phyloP scores from a whole-genome alignment of 2,329 filamentous ascomycete species.

The Teratosphaeria viscida region DNA sequence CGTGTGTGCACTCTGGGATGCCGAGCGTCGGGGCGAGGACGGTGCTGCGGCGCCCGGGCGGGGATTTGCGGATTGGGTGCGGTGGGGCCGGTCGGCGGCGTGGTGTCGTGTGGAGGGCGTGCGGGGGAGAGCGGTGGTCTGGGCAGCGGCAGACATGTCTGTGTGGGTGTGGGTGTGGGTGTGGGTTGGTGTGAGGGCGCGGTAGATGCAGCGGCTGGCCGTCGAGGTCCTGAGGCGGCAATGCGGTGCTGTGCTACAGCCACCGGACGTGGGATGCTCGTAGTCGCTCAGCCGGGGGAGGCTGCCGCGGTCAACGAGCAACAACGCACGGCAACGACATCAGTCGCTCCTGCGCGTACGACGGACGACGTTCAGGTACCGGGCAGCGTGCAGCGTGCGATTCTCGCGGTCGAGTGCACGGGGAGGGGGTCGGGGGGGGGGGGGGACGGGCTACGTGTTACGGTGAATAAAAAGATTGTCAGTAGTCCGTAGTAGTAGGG shows the following conservation, averaged over 20 bases:
- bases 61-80: slow-evolving; percentile 24
- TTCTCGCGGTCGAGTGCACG: neutral
- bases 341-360: neutral
- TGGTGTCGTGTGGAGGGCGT: slow-evolving; percentile 38
- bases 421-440: neutral
- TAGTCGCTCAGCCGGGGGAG: neutral
- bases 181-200: neutral
- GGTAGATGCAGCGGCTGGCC: neutral
- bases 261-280: neutral
- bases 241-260: neutral
- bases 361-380: too few species aligned
- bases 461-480: neutral
- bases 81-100: slow-evolving; percentile 36
- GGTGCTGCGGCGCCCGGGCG: slow-evolving; percentile 20
- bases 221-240: too few species aligned
- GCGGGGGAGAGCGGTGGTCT: slow-evolving; percentile 37
- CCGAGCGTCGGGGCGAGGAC: slow-evolving; percentile 26
- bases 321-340: neutral
- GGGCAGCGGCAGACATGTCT: slow-evolving; percentile 35
- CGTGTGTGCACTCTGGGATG: slow-evolving; percentile 25
- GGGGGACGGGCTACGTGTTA: neutral
- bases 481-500: neutral
- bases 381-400: too few species aligned
- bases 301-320: neutral
- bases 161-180: neutral